Evolutionary conservation across 108 stramenopile species (phyloP).

Genomic region (Chaetoceros tenuissimus): DNA sequence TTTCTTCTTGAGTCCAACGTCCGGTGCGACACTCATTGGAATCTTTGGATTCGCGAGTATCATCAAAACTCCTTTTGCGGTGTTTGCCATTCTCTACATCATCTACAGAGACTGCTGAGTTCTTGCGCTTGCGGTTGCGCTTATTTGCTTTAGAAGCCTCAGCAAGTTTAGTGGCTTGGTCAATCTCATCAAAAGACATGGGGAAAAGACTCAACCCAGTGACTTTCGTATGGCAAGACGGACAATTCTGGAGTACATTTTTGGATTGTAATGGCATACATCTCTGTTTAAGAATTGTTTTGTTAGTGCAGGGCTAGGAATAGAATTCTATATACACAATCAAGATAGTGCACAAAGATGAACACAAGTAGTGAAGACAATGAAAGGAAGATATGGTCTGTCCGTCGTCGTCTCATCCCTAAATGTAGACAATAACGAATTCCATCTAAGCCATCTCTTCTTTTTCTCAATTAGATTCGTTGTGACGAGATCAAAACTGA

Average conservation of each 20-base stretch:
- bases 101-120: neutral
- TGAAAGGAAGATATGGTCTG: conserved; percentile 10
- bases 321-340: neutral
- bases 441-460: too few species aligned
- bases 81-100: neutral
- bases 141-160: neutral
- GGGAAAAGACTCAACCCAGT: conserved; percentile 15
- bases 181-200: conserved; percentile 13
- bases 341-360: neutral
- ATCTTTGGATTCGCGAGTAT: conserved; percentile 10
- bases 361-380: neutral
- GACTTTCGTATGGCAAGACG: conserved; percentile 5
- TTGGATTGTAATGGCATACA: neutral
- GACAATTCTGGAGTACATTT: neutral
- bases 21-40: conserved; percentile 40
- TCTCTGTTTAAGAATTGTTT: neutral
- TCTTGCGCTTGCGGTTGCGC: conserved; percentile 5
- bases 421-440: conserved; percentile 7
- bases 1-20: conserved; percentile 80
- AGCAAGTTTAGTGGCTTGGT: conserved; percentile 8
- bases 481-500: too few species aligned
- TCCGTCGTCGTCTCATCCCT: conserved; percentile 18
- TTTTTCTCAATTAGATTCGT: too few species aligned
- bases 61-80: neutral
- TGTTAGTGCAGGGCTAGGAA: neutral